These are phyloP conservation scores for Russula emetica DNA, from an alignment of 768 basidiomycete genomes.

Conservation along the genomic window DNA sequence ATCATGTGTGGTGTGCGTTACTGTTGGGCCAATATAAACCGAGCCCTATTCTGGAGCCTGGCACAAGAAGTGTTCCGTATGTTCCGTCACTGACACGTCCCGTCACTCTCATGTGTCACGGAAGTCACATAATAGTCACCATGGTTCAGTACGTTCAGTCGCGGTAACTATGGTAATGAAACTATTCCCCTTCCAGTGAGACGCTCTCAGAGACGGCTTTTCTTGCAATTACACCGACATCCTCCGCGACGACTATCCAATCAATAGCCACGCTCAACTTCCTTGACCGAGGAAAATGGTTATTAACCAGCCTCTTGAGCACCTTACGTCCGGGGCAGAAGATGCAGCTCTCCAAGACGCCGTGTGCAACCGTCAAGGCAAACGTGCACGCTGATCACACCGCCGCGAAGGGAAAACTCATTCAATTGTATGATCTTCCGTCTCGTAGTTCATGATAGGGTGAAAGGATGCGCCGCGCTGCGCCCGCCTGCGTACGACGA, in stretches of 20 bases:
- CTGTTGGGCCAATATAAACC: too few relatives aligned
- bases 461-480: constrained; percentile 45
- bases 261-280: constrained; percentile 80
- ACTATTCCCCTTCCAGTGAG: too few relatives aligned
- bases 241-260: constrained; percentile 40
- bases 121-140: too few relatives aligned
- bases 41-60: too few relatives aligned
- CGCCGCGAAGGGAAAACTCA: constrained; percentile 54
- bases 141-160: too few relatives aligned
- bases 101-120: too few relatives aligned
- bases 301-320: constrained; percentile 51
- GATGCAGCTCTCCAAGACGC: constrained; percentile 52
- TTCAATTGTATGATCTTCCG: constrained; percentile 43
- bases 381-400: constrained; percentile 48
- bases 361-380: constrained; percentile 16
- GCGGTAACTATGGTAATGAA: too few relatives aligned
- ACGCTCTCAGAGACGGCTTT: too few relatives aligned
- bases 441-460: constrained; percentile 50
- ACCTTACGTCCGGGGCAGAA: constrained; percentile 59
- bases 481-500: constrained; percentile 47
- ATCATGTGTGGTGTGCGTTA: too few relatives aligned
- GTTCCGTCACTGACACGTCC: too few relatives aligned
- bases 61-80: too few relatives aligned
- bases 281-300: constrained; percentile 49
- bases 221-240: neutral